These are phyloP conservation scores for maize (Zea mays) DNA, from an alignment of 176 grass and related monocot species.

Conservation along the genomic window DNA sequence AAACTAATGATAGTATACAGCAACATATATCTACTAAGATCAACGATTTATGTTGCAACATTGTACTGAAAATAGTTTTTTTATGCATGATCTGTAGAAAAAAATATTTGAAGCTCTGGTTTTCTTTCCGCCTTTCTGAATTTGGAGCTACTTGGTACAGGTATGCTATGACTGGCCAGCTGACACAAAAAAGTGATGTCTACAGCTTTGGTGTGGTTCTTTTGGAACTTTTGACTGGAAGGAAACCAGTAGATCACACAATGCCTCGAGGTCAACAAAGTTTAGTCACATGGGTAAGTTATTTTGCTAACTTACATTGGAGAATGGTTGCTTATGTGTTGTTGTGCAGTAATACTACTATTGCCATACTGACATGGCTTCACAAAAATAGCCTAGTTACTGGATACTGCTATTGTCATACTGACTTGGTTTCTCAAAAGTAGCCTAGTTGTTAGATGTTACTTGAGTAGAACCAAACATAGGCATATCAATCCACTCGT, in stretches of 20 bases:
- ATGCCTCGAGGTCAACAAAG: slow-evolving; percentile 66
- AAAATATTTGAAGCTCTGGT: neutral
- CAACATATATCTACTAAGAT: neutral
- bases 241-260: slow-evolving; percentile 65
- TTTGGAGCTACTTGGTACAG: slow-evolving; percentile 28
- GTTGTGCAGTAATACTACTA: neutral
- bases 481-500: neutral
- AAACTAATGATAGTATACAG: neutral
- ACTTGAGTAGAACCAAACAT: neutral
- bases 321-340: neutral
- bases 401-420: neutral
- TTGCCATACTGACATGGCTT: neutral
- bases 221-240: slow-evolving; percentile 64
- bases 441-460: neutral
- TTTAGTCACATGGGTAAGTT: slow-evolving; percentile 62
- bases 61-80: neutral
- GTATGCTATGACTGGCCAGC: slow-evolving; percentile 66
- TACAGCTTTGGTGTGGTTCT: slow-evolving; percentile 65
- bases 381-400: neutral
- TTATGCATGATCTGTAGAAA: slow-evolving; percentile 2
- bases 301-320: slow-evolving; percentile 28
- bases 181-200: slow-evolving; percentile 61
- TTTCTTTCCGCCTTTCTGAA: slow-evolving; percentile 17
- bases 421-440: slow-evolving; percentile 3
- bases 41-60: slow-evolving; percentile 10